phyloP scores from a whole-genome alignment of 768 basidiomycete species.

The Suillus hirtellus region DNA sequence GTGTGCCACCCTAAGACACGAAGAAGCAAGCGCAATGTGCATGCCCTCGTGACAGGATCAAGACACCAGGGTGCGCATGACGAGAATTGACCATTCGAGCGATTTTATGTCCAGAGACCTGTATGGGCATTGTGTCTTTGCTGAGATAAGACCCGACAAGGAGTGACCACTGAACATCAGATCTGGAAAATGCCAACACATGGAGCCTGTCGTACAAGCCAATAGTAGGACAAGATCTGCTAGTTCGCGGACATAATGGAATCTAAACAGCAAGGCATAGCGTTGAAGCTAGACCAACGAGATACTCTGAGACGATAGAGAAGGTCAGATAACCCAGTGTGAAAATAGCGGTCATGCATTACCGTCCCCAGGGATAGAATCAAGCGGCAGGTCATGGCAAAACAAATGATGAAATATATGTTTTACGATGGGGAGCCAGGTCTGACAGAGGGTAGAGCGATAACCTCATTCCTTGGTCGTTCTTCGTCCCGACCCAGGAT shows the following conservation, averaged over 20 bases:
- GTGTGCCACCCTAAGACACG: constrained; percentile 5
- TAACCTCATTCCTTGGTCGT: constrained; percentile 2
- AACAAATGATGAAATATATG: not conserved
- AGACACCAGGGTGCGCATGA: not conserved
- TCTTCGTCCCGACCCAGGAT: constrained; percentile 21
- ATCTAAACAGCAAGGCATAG: not conserved
- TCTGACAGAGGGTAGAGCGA: not conserved
- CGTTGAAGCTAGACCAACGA: not conserved
- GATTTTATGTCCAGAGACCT: not conserved
- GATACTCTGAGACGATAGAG: not conserved
- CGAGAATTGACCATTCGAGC: not conserved
- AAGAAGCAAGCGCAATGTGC: not conserved
- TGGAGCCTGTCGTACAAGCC: not conserved
- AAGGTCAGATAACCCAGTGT: constrained; percentile 1
- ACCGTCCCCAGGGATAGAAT: not conserved
- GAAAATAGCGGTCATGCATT: constrained; percentile 1
- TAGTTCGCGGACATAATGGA: not conserved
- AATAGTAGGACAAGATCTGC: not conserved
- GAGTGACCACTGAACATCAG: not conserved
- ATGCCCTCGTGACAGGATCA: not conserved
- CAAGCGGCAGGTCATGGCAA: not conserved
- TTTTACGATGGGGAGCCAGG: constrained; percentile 4
- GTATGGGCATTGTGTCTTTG: not conserved
- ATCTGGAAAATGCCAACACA: not conserved
- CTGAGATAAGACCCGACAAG: not conserved